Base-by-base conservation (phyloP, 1,284 basidiomycete genomes). In the Moesziomyces globuligerus region DNA sequence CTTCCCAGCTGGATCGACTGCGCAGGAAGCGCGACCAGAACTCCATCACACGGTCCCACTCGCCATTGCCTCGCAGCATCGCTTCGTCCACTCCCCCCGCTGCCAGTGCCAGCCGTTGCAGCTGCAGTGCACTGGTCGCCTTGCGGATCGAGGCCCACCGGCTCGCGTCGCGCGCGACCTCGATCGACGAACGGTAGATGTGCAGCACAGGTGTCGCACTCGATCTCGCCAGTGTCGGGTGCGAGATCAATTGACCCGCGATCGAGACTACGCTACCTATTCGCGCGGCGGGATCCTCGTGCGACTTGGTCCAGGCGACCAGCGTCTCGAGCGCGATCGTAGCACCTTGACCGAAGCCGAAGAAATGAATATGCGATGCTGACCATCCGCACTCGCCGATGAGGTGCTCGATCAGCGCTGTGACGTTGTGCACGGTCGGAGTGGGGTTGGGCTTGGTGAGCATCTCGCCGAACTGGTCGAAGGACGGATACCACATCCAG, bases 261-360 rank as follows among this genome's bases (percentile, higher is more conserved):
- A 77, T 46, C 4, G 57, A 61, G 10, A 72, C 66, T 2, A 74
- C 40, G 44, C 70, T 74, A 3, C 56, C 74, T 17, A 62, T 34
- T 9, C 29, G 17, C 1, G 24, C 43, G 3, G 6, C 28, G 6
- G 34, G 20, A 3, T 48, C 9, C 15, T n/a, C 9, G 15, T 45
- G 54, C 20, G 70, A 69, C 50, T 84, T 85, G 86, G 86, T 87
- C 82, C 84, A 86, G 24, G 83, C 74, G 45, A 90, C 72, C 15
- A 85, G 86, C 28, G 89, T 85, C 81, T 96, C 92, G 1, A 87
- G 86, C 3, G 88, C 91, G 32, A 92, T 87, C 25, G 86, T 91
- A 0, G 92, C 93, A 0, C 93, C 93, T 82, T 96, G 93, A 0
- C 87, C 92, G 75, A 93, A 96, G 5, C 93, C 93, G 72, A 95